phyloP scores from a whole-genome alignment of 73 alveolate species.

The Paramecium sonneborni region DNA sequence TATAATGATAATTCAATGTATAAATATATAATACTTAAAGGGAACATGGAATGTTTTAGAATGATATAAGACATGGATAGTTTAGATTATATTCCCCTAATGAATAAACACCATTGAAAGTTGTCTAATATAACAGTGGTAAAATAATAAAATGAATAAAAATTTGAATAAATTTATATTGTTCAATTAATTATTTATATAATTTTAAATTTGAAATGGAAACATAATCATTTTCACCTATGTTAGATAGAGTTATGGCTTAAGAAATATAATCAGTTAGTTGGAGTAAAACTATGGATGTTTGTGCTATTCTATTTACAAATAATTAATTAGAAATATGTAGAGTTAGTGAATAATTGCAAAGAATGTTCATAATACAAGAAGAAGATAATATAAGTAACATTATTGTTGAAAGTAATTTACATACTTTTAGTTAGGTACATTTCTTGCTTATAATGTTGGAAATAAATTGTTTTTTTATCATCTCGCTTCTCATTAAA shows the following conservation, averaged over 20 bases:
- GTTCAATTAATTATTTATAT: no score
- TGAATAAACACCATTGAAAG: not conserved
- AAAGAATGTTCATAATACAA: conserved; percentile 13
- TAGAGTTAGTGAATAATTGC: conserved; percentile 44
- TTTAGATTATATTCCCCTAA: not conserved
- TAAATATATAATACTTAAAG: not conserved
- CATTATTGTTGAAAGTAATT: conserved; percentile 17
- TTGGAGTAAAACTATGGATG: conserved; percentile 60
- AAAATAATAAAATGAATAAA: not conserved
- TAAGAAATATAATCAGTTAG: not conserved
- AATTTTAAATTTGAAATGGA: not conserved
- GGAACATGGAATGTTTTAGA: not conserved
- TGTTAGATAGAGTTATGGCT: not conserved
- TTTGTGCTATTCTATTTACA: not conserved
- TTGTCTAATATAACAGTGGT: not conserved
- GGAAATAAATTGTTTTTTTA: not conserved
- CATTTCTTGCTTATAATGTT: not conserved
- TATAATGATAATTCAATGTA: not conserved
- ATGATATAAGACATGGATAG: not conserved
- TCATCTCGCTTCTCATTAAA: conserved; percentile 20
- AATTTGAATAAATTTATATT: no score
- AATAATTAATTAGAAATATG: conserved; percentile 16
- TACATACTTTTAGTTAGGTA: not conserved
- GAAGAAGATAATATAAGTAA: conserved; percentile 5
- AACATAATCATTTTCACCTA: not conserved